Base-by-base conservation (phyloP, 1,284 basidiomycete genomes). In the Boletus smithii region DNA sequence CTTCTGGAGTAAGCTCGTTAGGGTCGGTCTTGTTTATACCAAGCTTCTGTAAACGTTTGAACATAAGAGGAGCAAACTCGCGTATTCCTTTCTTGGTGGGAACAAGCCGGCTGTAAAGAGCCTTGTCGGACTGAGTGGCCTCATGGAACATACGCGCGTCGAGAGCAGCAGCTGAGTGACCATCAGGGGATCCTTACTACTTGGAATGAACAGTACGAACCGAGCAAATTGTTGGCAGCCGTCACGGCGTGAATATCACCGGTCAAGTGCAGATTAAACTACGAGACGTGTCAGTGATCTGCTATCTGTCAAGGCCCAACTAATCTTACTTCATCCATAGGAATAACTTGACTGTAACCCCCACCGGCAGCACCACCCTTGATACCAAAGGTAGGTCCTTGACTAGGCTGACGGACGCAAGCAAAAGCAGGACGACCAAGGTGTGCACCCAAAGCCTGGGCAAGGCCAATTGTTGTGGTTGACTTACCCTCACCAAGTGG, bases 121-220 rank as follows among this genome's bases (percentile, higher is more conserved):
- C 90, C 80, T 95, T 97, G 74, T 99, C 94, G 51, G 87, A 84
- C 65, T 97, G 94, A 7, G 95, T 98, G 4, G 85, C 85, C 70
- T 99, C 95, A 68, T 99, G 95, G 83, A 98, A 97, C 74, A 98
- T 97, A 53, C 95, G 88, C 17, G 97, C 95, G 67, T 98, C 95
- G 52, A 99, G 77, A 43, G 95, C 95, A 51, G 95, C 95, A 50
- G 95, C 95, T 88, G 20, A 55, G 37, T 41, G 50, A 29, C 46
- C 44, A 39, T 65, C 16, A 60, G 53, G 8, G 7, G 0, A 17
- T 11, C 13, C 10, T 40, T 48, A 17, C 8, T 8, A 48, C 27
- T 27, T 8, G 14, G 20, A 46, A 45, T 17, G 8, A 34, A 16
- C 10, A 49, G 16, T 38, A 40, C 69, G 29, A 65, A 89, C 86